Conservation (phyloP, 495 filamentous ascomycete genomes). For the Aspergillus homomorphus region DNA sequence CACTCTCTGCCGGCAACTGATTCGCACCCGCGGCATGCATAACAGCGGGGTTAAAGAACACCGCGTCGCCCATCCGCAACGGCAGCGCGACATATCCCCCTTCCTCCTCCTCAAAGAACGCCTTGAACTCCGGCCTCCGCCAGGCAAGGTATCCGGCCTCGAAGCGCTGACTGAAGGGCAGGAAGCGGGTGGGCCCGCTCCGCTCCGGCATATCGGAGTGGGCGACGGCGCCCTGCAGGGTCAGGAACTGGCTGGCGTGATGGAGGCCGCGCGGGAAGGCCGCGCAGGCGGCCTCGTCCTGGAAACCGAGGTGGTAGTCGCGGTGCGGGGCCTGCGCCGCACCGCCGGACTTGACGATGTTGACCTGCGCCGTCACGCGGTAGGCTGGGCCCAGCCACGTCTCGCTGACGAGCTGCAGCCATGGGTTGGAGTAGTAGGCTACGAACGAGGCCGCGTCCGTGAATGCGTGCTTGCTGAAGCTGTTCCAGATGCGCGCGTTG, state of each 20-base stretch:
- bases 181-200: constrained; percentile 51
- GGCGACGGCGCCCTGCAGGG: constrained; percentile 56
- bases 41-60: constrained; percentile 57
- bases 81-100: constrained; percentile 45
- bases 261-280: constrained; percentile 46
- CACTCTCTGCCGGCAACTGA: constrained; percentile 25
- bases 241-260: constrained; percentile 45
- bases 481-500: constrained; percentile 58
- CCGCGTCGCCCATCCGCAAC: constrained; percentile 46
- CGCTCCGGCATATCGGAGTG: constrained; percentile 53
- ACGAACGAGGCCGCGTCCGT: constrained; percentile 45
- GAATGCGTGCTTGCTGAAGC: constrained; percentile 53
- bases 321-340: constrained; percentile 50
- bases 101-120: constrained; percentile 50
- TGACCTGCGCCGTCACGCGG: constrained; percentile 54
- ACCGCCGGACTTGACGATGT: constrained; percentile 52
- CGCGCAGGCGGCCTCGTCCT: constrained; percentile 32
- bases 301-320: constrained; percentile 58
- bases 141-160: constrained; percentile 51
- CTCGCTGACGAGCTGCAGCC: constrained; percentile 42
- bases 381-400: constrained; percentile 54
- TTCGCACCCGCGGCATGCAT: constrained; percentile 58
- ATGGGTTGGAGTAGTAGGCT: constrained; percentile 53
- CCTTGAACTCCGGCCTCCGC: constrained; percentile 42
- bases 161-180: constrained; percentile 54